Conservation (phyloP, 257 asterid species). For the Solanum virginianum region DNA sequence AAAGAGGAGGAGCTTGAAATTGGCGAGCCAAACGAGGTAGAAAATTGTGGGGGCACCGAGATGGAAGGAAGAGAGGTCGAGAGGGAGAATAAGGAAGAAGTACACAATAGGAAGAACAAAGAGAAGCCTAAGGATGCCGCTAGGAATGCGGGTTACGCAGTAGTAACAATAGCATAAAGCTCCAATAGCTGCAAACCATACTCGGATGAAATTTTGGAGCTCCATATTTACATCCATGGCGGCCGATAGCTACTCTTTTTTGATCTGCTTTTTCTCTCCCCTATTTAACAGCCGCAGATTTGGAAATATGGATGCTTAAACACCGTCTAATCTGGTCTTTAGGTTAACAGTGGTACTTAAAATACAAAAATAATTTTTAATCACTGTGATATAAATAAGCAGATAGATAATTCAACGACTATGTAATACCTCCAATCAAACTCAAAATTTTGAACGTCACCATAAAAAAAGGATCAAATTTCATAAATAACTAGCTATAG, state of each 20-base stretch:
- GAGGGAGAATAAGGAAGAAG: slow-evolving; percentile 31
- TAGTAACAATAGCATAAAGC: slow-evolving; percentile 28
- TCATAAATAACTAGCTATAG: too few relatives aligned
- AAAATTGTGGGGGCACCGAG: slow-evolving; percentile 22
- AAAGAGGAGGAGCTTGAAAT: slow-evolving; percentile 43
- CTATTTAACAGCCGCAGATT: not conserved
- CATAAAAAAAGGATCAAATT: too few relatives aligned
- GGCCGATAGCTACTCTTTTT: not conserved
- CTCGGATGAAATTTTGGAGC: slow-evolving; percentile 13
- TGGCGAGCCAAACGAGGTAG: slow-evolving; percentile 48
- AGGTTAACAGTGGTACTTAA: not conserved
- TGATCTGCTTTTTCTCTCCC: not conserved
- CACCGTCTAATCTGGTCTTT: not conserved
- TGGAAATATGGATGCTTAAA: not conserved
- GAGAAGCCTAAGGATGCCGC: slow-evolving; percentile 27
- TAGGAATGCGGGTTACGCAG: slow-evolving; percentile 24
- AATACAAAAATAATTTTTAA: not conserved
- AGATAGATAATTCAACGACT: too few relatives aligned
- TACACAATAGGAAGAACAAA: slow-evolving; percentile 37
- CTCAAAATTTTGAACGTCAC: too few relatives aligned
- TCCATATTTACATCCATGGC: not conserved
- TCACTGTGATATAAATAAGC: too few relatives aligned
- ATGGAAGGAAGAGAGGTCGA: slow-evolving; percentile 20
- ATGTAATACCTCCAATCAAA: too few relatives aligned
- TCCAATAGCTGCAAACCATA: slow-evolving; percentile 10